These are phyloP conservation scores for Tricharina praecox DNA, from an alignment of 495 filamentous ascomycete genomes.

Conservation along the genomic window DNA sequence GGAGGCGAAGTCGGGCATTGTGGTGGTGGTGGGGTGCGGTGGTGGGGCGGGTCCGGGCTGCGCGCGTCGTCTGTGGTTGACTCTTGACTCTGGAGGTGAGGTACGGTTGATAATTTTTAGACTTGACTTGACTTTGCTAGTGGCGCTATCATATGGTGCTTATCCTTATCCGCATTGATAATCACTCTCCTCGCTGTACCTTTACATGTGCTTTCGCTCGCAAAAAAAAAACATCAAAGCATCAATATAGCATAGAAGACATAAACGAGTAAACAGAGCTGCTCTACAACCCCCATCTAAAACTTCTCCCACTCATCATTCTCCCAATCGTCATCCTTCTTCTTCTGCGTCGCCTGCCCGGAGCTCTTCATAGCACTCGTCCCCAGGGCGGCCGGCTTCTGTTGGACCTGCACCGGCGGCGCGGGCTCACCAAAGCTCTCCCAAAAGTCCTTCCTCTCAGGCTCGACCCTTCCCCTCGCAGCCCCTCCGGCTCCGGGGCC, in stretches of 20 bases:
- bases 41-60: too few relatives aligned
- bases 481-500: constrained; percentile 8
- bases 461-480: constrained; percentile 35
- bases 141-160: too few relatives aligned
- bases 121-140: neutral
- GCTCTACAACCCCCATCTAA: too few relatives aligned
- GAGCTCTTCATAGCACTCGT: constrained; percentile 29
- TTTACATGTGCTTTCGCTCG: too few relatives aligned
- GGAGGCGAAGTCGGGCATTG: constrained; percentile 47
- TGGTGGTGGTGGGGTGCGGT: neutral
- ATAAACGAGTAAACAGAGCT: too few relatives aligned
- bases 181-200: too few relatives aligned
- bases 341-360: neutral
- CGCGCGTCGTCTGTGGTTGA: neutral
- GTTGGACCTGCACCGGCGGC: constrained; percentile 24
- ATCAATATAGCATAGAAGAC: too few relatives aligned
- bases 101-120: neutral
- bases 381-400: constrained; percentile 28
- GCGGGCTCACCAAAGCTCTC: constrained; percentile 48
- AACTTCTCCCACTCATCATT: constrained; percentile 6
- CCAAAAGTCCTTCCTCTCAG: constrained; percentile 78
- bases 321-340: constrained; percentile 2
- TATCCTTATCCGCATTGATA: neutral
- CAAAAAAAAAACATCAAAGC: too few relatives aligned
- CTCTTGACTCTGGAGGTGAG: neutral